Evolutionary conservation across 257 asterid species (phyloP).

Genomic region (Misopates orontium): DNA sequence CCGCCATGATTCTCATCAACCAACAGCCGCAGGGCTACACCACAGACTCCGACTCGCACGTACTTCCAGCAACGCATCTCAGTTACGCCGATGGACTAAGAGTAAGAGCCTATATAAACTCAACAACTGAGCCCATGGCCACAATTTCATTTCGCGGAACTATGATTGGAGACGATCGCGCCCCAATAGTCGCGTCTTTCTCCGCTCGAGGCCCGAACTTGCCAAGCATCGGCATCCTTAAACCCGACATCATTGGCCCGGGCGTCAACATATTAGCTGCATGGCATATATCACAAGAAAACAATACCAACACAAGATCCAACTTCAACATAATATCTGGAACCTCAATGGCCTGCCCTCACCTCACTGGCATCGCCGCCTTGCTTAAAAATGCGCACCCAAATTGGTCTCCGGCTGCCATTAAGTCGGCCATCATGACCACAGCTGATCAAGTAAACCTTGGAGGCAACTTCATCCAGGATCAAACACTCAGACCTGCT

Average conservation of each 20-base stretch:
- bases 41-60: constrained; percentile 1
- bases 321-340: constrained; percentile 22
- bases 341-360: constrained; percentile 28
- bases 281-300: constrained; percentile 7
- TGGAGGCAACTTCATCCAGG: background rate
- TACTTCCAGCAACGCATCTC: constrained; percentile 17
- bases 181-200: background rate
- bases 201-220: constrained; percentile 11
- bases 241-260: constrained; percentile 22
- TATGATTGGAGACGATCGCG: background rate
- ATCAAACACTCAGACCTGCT: background rate
- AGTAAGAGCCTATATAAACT: background rate
- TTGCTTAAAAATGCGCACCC: constrained; percentile 18
- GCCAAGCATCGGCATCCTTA: constrained; percentile 1
- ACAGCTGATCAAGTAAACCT: constrained; percentile 19
- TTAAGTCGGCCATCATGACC: constrained; percentile 23
- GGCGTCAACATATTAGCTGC: constrained; percentile 21
- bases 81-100: constrained; percentile 6
- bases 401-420: constrained; percentile 15
- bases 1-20: constrained; percentile 26
- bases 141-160: constrained; percentile 20
- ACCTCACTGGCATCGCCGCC: constrained; percentile 11
- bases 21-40: background rate
- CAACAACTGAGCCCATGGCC: background rate
- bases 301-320: constrained; percentile 18